Percentiles rank a stretch among this genome's conserved stretches.
Conservation (phyloP, 1,284 basidiomycete species). For the Cryptococcus sp. region DNA sequence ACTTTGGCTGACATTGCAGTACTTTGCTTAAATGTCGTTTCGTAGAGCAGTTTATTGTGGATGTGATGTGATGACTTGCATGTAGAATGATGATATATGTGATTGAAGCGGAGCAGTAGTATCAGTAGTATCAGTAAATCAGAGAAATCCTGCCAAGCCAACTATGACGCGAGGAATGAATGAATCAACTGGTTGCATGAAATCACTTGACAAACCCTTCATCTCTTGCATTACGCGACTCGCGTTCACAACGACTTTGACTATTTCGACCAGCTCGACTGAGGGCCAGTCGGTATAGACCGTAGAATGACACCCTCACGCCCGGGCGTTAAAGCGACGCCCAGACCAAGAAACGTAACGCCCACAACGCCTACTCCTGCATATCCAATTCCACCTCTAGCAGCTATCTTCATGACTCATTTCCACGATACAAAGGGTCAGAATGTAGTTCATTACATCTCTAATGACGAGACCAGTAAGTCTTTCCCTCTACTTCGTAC, state of each 20-base stretch:
- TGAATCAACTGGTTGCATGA: too few species aligned
- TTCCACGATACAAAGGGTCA: constrained; percentile 46
- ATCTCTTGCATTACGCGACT: too few species aligned
- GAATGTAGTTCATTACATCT: constrained; percentile 31
- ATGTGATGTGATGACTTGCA: constrained; percentile 1
- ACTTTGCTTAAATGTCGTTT: constrained; percentile 18
- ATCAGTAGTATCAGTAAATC: too few species aligned
- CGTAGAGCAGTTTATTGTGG: constrained; percentile 2
- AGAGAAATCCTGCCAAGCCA: too few species aligned
- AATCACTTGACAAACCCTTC: background rate
- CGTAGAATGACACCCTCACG: too few species aligned
- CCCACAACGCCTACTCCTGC: background rate
- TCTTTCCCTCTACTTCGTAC: background rate
- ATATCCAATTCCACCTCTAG: constrained; percentile 26
- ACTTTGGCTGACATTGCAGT: constrained; percentile 5
- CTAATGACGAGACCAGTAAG: constrained; percentile 22
- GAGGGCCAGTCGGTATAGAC: too few species aligned
- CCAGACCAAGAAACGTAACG: background rate
- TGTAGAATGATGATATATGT: background rate
- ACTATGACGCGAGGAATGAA: too few species aligned
- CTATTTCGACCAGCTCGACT: too few species aligned
- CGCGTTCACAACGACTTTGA: too few species aligned
- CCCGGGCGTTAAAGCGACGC: too few species aligned
- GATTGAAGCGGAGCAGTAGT: too few species aligned
- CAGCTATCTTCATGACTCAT: constrained; percentile 40